Conservation (phyloP, 2,329 filamentous ascomycete species). For the Phialemoniopsis sp. region DNA sequence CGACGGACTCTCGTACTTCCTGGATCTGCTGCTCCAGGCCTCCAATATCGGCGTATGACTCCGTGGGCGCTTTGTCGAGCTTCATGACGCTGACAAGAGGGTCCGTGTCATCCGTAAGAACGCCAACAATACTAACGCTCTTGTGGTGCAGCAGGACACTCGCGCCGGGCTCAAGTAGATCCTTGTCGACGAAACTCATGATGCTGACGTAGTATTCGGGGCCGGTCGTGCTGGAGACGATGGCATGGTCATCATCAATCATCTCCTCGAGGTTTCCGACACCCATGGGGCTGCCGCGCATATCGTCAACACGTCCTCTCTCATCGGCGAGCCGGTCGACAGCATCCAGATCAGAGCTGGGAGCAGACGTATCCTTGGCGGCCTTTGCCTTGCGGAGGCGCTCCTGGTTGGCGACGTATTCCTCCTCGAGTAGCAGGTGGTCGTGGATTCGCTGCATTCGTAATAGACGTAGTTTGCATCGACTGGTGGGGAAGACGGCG, state of each 20-base stretch:
- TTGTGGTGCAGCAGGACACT: conserved; percentile 97
- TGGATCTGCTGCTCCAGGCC: conserved; percentile 94
- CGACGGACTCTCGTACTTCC: conserved; percentile 95
- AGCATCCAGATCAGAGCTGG: conserved; percentile 64
- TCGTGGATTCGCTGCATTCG: conserved; percentile 99
- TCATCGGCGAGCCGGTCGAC: conserved; percentile 89
- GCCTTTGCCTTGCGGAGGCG: conserved; percentile 88
- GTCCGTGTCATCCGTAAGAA: conserved; percentile 93
- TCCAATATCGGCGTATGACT: conserved; percentile 98
- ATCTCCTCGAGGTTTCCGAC: conserved; percentile 97
- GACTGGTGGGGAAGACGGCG: conserved; percentile 87
- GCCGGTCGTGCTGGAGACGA: conserved; percentile 94
- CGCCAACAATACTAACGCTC: conserved; percentile 94
- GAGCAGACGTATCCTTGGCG: conserved; percentile 64
- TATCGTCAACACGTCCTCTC: conserved; percentile 91
- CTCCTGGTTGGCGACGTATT: conserved; percentile 99
- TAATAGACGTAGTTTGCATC: conserved; percentile 94
- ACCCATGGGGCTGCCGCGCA: conserved; percentile 97
- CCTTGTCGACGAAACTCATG: conserved; percentile 99
- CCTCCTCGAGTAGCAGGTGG: conserved; percentile 92
- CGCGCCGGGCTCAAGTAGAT: conserved; percentile 91
- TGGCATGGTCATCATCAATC: conserved; percentile 98
- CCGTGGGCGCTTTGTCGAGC: conserved; percentile 95
- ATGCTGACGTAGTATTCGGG: conserved; percentile 99
- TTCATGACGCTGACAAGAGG: conserved; percentile 98